Base-by-base conservation (phyloP, 768 basidiomycete species). In the Termitomyces bulborhizus region DNA sequence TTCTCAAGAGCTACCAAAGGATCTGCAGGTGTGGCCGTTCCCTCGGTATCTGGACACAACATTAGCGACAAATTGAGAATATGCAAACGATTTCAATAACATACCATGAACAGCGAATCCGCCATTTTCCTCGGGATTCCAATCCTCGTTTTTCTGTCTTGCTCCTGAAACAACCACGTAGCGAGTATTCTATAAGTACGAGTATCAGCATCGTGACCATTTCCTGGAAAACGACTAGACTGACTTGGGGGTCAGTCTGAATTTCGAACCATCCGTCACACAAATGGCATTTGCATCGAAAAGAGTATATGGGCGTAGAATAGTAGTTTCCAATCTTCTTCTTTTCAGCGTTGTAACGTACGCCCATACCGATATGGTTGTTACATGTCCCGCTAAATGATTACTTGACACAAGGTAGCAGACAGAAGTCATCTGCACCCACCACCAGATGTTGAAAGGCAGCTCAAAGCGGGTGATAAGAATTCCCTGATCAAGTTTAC, bases 331-430 rank as follows among this genome's bases (percentile, higher is more conserved):
- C 97, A 34, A 98, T 82, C 70, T 96, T 98, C 76, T 89, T 89
- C 82, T 99, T 99, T 71, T 98, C 95, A 0, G 97, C 97, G 62
- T 99, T 99, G 76, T 98, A 99, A n/a, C 97, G 90, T 1, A 99
- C 97, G 24, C 97, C 97, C 83, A 97, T 97, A 11, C 97, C 97
- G 49, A 99, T 92, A 73, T 98, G 97, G 62, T 89, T 88, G 69
- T 95, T 86, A 73, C 96, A 99, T 72, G 88, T 88, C 34, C 86
- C 92, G 65, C 96, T 98, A 70, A 95, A 70, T 37, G 37, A 31
- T 41, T 37, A 15, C 47, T 46, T 56, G 48, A 45, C 46, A 46
- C 51, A 40, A 36, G 12, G 27, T 49, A 40, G 46, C 27, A 43
- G 24, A 27, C 34, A 27, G 26, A 16, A 36, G 31, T 6, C 12